Percentiles rank a stretch among this genome's conserved stretches.
phyloP scores from a whole-genome alignment of 495 filamentous ascomycete species.

The Cryomyces antarcticus region DNA sequence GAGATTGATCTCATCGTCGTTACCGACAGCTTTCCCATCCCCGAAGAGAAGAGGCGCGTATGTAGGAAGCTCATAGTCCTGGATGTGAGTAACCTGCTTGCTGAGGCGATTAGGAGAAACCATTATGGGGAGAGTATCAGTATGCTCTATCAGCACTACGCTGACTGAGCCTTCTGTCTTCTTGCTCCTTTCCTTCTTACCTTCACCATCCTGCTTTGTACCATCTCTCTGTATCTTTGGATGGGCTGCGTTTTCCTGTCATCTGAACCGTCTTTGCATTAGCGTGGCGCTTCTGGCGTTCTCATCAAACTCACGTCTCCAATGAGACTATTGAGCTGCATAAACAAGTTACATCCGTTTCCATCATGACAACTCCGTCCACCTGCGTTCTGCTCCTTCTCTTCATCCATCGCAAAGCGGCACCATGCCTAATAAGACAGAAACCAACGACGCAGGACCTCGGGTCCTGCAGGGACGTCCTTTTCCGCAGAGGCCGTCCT shows the following conservation, averaged over 20 bases:
- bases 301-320: neutral
- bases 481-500: constrained; percentile 28
- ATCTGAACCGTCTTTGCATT: no score
- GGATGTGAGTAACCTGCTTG: constrained; percentile 66
- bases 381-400: neutral
- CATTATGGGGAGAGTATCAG: constrained; percentile 57
- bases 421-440: constrained; percentile 1
- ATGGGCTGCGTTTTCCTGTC: no score
- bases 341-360: neutral
- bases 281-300: neutral
- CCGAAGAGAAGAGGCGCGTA: constrained; percentile 41
- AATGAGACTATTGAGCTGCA: neutral
- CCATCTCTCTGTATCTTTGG: no score
- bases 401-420: neutral
- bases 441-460: constrained; percentile 48
- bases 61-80: constrained; percentile 74
- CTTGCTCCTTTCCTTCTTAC: neutral
- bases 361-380: neutral
- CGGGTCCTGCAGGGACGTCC: constrained; percentile 44
- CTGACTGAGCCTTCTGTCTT: constrained; percentile 3
- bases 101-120: constrained; percentile 86
- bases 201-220: neutral
- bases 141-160: constrained; percentile 21
- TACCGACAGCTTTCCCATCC: constrained; percentile 89
- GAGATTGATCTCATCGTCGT: constrained; percentile 89